Evolutionary conservation across 1,284 basidiomycete genomes (phyloP).

Genomic region (Cutaneotrichosporon spelunceum): DNA sequence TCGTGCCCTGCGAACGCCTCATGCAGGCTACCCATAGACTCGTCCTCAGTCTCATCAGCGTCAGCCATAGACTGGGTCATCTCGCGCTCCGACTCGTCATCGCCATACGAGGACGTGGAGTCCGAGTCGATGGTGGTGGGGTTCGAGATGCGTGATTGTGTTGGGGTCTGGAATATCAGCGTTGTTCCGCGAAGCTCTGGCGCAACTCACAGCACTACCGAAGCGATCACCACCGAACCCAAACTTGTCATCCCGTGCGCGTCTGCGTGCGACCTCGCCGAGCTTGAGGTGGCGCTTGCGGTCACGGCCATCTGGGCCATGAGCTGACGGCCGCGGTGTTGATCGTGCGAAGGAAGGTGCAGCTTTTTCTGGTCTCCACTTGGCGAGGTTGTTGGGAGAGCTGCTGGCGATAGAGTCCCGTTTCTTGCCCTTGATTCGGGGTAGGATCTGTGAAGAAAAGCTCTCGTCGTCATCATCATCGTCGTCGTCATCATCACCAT

Average conservation of each 20-base stretch:
- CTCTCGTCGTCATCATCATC: conserved; percentile 12
- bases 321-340: conserved; percentile 20
- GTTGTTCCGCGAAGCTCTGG: neutral
- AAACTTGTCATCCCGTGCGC: conserved; percentile 47
- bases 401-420: conserved; percentile 14
- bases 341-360: conserved; percentile 9
- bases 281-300: conserved; percentile 40
- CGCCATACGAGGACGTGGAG: conserved; percentile 42
- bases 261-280: conserved; percentile 37
- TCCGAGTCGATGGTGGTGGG: conserved; percentile 28
- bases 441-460: conserved; percentile 6
- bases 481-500: conserved; percentile 22
- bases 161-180: conserved; percentile 14
- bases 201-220: conserved; percentile 20
- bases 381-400: conserved; percentile 12
- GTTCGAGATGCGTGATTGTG: conserved; percentile 21
- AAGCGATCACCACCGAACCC: conserved; percentile 31
- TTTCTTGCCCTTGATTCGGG: conserved; percentile 17
- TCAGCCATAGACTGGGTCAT: conserved; percentile 13
- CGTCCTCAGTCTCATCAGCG: conserved; percentile 34
- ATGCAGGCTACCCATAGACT: conserved; percentile 34
- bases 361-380: conserved; percentile 13
- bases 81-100: conserved; percentile 44
- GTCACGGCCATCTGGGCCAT: conserved; percentile 36
- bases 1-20: conserved; percentile 46